Evolutionary conservation across 208 protist species (phyloP).

Genomic region (Leishmania braziliensis): DNA sequence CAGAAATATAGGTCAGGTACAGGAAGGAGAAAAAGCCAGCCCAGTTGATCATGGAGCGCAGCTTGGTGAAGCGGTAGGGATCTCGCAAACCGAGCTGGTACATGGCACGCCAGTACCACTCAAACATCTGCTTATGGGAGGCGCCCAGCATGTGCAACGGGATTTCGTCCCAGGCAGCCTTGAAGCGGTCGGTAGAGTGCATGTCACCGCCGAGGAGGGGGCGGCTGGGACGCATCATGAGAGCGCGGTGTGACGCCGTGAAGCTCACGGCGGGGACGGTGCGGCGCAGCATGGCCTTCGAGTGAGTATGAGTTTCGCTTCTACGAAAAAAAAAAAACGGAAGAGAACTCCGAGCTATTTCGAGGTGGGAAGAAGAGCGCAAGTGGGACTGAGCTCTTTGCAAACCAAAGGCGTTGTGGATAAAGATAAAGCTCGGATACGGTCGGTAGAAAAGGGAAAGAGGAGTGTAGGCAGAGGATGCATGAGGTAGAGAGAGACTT

Average conservation of each 20-base stretch:
- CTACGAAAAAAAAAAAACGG: constrained; percentile 19
- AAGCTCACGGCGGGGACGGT: constrained; percentile 83
- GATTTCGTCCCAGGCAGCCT: constrained; percentile 86
- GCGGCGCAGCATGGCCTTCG: constrained; percentile 62
- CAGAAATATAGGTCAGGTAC: constrained; percentile 76
- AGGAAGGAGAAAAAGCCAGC: constrained; percentile 62
- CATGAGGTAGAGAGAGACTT: not conserved
- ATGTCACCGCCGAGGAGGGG: constrained; percentile 79
- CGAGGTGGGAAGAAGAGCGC: not conserved
- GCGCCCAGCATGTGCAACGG: constrained; percentile 68
- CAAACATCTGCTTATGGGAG: constrained; percentile 70
- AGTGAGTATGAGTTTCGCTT: not conserved
- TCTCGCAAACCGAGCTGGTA: constrained; percentile 83
- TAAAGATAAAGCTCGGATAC: not conserved
- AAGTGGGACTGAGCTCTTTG: not conserved
- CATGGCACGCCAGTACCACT: constrained; percentile 82
- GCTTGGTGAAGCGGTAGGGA: constrained; percentile 71
- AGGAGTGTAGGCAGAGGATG: not conserved
- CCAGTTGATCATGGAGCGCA: constrained; percentile 74
- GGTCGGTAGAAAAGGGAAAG: not conserved
- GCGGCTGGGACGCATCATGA: constrained; percentile 68
- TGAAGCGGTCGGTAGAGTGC: constrained; percentile 80
- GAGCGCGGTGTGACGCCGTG: constrained; percentile 73
- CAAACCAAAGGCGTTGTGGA: not conserved
- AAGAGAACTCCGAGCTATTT: not conserved